These are phyloP conservation scores for Umbelopsis vinacea DNA, from an alignment of 192 early-diverging fungal genomes.

Conservation along the genomic window DNA sequence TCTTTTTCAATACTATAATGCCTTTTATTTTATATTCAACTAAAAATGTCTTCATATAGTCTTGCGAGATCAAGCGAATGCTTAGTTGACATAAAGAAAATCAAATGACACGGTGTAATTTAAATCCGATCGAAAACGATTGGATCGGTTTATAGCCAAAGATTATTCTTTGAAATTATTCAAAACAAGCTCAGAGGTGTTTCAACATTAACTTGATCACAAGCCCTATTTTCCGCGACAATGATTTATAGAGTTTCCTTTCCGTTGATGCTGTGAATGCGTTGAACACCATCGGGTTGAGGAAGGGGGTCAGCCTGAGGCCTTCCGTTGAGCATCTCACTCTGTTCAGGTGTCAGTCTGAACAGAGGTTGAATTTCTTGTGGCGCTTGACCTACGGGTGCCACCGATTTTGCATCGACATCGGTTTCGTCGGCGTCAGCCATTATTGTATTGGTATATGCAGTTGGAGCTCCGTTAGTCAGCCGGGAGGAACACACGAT, in stretches of 20 bases:
- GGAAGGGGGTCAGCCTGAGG: neutral
- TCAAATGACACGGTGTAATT: no score
- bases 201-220: no score
- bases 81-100: no score
- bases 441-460: neutral
- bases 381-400: neutral
- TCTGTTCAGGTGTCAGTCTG: conserved; percentile 10
- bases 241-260: neutral
- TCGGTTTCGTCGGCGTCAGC: neutral
- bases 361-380: neutral
- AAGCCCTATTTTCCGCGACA: neutral
- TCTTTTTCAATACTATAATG: no score
- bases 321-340: neutral
- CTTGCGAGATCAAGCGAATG: no score
- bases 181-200: no score
- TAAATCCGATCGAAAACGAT: no score
- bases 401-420: neutral
- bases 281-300: neutral
- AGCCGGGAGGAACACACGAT: neutral
- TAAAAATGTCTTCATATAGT: no score
- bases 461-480: conserved; percentile 3
- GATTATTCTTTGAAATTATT: no score
- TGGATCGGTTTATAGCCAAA: no score
- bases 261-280: neutral
- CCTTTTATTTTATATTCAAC: no score